Conservation (phyloP, 176 grass and related monocot genomes). For the Oropetium thomaeum region DNA sequence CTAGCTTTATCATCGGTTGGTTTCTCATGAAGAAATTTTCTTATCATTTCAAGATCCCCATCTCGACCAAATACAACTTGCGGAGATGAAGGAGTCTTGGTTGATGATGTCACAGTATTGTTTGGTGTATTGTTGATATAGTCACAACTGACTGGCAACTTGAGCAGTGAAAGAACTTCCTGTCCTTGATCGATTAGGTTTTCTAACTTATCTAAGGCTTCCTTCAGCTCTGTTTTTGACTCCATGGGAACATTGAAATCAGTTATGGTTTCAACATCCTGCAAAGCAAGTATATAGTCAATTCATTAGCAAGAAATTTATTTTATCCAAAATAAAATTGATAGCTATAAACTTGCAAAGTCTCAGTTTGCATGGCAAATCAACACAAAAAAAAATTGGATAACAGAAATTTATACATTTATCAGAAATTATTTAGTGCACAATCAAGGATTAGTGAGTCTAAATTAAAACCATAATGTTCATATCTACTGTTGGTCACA, state of each 20-base stretch:
- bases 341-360: neutral
- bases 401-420: neutral
- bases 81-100: neutral
- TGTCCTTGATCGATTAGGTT: constrained; percentile 8
- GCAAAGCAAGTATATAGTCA: neutral
- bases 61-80: constrained; percentile 30
- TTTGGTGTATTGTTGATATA: neutral
- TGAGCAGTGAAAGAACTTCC: neutral
- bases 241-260: neutral
- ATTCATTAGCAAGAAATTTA: neutral
- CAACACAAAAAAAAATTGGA: neutral
- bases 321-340: neutral
- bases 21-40: neutral
- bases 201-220: constrained; percentile 12
- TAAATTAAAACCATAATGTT: neutral
- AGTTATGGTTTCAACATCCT: neutral
- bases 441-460: too few relatives aligned
- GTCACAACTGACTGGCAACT: neutral
- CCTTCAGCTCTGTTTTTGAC: neutral
- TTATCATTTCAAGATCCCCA: constrained; percentile 10
- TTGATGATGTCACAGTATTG: neutral
- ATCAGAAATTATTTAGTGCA: neutral
- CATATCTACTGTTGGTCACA: neutral
- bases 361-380: too few relatives aligned
- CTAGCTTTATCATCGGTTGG: neutral